phyloP scores from a whole-genome alignment of 192 early-diverging fungal genomes.

The Dimargaris cristalligena region DNA sequence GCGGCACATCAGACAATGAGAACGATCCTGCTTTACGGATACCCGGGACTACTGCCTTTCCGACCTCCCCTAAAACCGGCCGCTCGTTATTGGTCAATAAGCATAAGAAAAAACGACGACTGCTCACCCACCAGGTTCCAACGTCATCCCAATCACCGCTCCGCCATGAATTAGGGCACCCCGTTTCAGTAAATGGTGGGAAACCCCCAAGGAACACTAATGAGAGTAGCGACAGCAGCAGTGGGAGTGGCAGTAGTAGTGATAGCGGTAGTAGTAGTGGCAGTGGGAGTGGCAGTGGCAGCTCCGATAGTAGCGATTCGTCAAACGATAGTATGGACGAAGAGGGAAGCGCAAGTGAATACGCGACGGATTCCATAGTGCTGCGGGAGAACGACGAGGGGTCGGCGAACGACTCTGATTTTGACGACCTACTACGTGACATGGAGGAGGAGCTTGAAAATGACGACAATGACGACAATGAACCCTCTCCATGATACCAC shows the following conservation, averaged over 20 bases:
- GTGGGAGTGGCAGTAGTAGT: constrained; percentile 5
- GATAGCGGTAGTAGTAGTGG: constrained; percentile 13
- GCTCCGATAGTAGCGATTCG: no score
- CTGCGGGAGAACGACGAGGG: constrained; percentile 8
- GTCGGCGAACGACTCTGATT: constrained; percentile 17
- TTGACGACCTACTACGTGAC: constrained; percentile 32
- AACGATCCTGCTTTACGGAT: no score
- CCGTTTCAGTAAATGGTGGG: constrained; percentile 8
- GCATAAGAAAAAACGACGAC: constrained; percentile 8
- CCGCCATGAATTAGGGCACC: constrained; percentile 9
- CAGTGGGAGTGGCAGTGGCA: no score
- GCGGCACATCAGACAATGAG: no score
- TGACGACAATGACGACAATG: constrained; percentile 9
- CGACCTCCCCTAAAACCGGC: no score
- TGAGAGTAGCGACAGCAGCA: neutral
- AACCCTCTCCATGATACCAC: no score
- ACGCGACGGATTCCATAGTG: constrained; percentile 12
- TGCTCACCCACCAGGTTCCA: constrained; percentile 3
- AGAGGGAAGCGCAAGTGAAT: no score
- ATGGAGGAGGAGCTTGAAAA: constrained; percentile 28
- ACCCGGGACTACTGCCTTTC: no score
- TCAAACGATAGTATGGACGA: no score
- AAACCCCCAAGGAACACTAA: constrained; percentile 4
- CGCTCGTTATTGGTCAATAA: constrained; percentile 13
- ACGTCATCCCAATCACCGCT: constrained; percentile 11